Evolutionary conservation across 305 asterid genomes (phyloP).

Genomic region (Fraxinus albicans): DNA sequence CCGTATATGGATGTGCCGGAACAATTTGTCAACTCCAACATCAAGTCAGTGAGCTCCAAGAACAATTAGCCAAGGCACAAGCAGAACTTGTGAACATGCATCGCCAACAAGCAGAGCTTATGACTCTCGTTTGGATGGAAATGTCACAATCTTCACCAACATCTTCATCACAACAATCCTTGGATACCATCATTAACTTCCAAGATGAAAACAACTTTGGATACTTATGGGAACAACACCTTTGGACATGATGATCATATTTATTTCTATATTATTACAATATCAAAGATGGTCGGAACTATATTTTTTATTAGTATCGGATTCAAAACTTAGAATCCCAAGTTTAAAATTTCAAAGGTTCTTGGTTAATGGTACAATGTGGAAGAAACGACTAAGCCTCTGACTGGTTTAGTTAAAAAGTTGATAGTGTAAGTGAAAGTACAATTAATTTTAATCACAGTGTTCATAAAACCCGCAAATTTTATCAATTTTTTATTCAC

Average conservation of each 20-base stretch:
- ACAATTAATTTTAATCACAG: too few relatives aligned
- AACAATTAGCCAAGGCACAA: constrained; percentile 65
- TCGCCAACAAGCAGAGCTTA: constrained; percentile 58
- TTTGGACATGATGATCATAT: constrained; percentile 39
- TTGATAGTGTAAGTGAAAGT: too few relatives aligned
- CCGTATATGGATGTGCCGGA: constrained; percentile 78
- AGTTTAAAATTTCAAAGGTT: not conserved
- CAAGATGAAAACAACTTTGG: constrained; percentile 41
- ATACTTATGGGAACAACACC: constrained; percentile 34
- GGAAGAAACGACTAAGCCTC: not conserved
- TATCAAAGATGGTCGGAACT: not conserved
- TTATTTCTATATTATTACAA: not conserved
- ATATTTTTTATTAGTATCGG: not conserved
- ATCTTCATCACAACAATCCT: constrained; percentile 24
- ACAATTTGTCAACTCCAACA: constrained; percentile 70
- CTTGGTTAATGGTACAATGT: not conserved
- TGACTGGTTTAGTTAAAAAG: too few relatives aligned
- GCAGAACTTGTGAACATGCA: constrained; percentile 56
- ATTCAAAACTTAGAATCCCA: not conserved
- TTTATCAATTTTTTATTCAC: too few relatives aligned
- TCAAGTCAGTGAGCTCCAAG: constrained; percentile 63
- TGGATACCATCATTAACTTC: constrained; percentile 23
- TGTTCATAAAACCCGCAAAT: too few relatives aligned
- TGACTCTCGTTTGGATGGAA: constrained; percentile 56
- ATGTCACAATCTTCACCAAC: constrained; percentile 37